Evolutionary conservation across 176 grass and related monocot species (phyloP).

Genomic region (Oryza brachyantha): DNA sequence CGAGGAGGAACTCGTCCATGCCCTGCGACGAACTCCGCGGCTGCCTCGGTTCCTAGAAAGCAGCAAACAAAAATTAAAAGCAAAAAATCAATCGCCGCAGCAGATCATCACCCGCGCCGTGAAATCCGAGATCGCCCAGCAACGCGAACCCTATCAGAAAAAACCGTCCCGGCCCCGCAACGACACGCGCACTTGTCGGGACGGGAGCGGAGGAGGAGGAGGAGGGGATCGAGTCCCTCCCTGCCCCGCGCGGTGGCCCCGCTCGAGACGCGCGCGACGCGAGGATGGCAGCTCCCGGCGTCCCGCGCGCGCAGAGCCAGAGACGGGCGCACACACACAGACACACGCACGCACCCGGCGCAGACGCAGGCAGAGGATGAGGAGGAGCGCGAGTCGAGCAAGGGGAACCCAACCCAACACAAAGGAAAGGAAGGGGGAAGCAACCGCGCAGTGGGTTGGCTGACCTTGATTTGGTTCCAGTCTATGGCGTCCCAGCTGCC

Average conservation of each 20-base stretch:
- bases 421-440: too few relatives aligned
- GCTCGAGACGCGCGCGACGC: background rate
- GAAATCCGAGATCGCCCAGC: background rate
- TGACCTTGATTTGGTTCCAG: slow-evolving; percentile 62
- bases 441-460: background rate
- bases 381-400: too few relatives aligned
- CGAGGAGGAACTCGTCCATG: slow-evolving; percentile 57
- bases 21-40: slow-evolving; percentile 17
- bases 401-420: background rate
- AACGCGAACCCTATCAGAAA: background rate
- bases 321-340: background rate
- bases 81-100: too few relatives aligned
- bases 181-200: background rate
- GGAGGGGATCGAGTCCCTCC: too few relatives aligned
- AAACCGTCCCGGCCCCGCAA: background rate
- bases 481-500: slow-evolving; percentile 58
- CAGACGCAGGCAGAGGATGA: background rate
- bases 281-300: background rate
- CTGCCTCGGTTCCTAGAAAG: slow-evolving; percentile 32
- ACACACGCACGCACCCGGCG: background rate
- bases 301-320: background rate
- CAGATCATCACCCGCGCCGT: background rate
- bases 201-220: too few relatives aligned
- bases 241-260: background rate
- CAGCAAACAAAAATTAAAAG: background rate